Conservation (phyloP, 2,329 filamentous ascomycete genomes). For the Mycocentrospora acerina region DNA sequence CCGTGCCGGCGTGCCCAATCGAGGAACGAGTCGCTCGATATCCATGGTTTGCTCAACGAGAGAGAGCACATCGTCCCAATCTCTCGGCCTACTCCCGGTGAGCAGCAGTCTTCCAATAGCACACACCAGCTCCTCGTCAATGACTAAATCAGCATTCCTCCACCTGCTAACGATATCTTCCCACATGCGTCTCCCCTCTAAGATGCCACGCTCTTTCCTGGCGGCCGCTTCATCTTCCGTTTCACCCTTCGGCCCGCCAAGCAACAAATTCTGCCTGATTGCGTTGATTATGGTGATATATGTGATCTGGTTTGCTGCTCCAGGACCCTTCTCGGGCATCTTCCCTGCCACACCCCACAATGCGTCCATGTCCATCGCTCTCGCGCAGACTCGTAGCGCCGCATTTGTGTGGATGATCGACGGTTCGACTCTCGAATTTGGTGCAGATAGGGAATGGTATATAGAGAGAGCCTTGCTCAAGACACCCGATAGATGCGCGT, state of each 20-base stretch:
- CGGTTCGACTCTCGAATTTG: constrained; percentile 65
- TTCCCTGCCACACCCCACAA: constrained; percentile 76
- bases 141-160: constrained; percentile 65
- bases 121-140: constrained; percentile 79
- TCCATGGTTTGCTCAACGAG: constrained; percentile 82
- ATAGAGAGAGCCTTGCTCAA: constrained; percentile 70
- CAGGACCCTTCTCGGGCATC: constrained; percentile 64
- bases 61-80: constrained; percentile 71
- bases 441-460: constrained; percentile 72
- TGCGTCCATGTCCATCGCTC: constrained; percentile 73
- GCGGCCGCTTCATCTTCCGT: constrained; percentile 27
- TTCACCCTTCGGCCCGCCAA: constrained; percentile 28
- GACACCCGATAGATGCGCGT: constrained; percentile 59
- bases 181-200: constrained; percentile 76
- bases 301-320: constrained; percentile 68
- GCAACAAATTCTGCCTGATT: constrained; percentile 51
- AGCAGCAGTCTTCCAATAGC: constrained; percentile 80
- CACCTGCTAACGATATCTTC: constrained; percentile 75
- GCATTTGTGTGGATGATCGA: constrained; percentile 86
- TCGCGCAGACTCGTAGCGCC: constrained; percentile 77
- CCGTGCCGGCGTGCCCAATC: constrained; percentile 35
- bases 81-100: constrained; percentile 58
- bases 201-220: constrained; percentile 52
- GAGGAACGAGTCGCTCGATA: constrained; percentile 60
- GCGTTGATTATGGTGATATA: constrained; percentile 84